Evolutionary conservation across 1,284 basidiomycete species (phyloP), one percentile per base, ranked within the genome.

Genomic region (Rugosomyces carneus): DNA sequence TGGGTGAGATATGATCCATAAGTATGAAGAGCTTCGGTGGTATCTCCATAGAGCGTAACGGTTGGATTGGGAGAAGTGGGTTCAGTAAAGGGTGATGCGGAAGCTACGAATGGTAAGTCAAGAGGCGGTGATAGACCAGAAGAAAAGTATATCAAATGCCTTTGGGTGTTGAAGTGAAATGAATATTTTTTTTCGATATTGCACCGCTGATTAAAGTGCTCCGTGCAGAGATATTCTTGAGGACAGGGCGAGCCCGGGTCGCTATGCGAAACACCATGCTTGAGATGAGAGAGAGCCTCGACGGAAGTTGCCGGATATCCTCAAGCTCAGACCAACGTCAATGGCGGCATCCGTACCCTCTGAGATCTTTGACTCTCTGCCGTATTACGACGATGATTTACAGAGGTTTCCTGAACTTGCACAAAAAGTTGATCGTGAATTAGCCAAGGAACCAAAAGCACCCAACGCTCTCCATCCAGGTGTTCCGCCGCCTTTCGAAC

Each of bases 381-480:
- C 94, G 10, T 97, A 97, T 69, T 93, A 91, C 60, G 94, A 98
- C 70, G 87, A 91, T 61, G 93, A 97, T 59, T 73, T 94, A 38
- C 89, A 94, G 51, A 76, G 75, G 45, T 77, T 81, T 50, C 85
- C 89, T 2, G 66, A 79, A 47, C 69, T 89, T 49, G 80, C 77
- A 57, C 75, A 81, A 57, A 81, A 81, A 56, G 89, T 92, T 10
- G 81, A 86, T 48, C 73, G 72, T 50, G 84, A 89, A 60, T 67
- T 91, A 41, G 81, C 81, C 21, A 72, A 75, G 16, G 80, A 89
- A 60, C 73, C 78, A 37, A 80, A 78, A 56, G 72, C 72, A 18
- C 69, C 75, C 26, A 60, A 70, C 49, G 64, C 65, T 23, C 67
- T 87, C 57, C 78, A 93, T 60, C 83, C 85, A 5, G 72, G 78